Evolutionary conservation across 2,329 filamentous ascomycete species (phyloP).

Genomic region (Ascochyta rabiei): DNA sequence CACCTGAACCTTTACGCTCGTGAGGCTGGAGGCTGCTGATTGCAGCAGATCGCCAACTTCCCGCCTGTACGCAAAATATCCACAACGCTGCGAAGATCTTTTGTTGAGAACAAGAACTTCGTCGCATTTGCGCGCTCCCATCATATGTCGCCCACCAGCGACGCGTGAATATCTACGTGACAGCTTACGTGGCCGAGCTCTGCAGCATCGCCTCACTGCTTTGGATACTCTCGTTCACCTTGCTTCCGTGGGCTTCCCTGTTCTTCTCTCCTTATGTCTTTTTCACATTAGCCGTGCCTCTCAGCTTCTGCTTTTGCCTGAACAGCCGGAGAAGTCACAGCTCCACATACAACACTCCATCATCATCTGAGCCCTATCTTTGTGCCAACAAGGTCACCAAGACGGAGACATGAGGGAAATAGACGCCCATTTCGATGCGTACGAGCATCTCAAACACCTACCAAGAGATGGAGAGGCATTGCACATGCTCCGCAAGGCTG

Average conservation of each 20-base stretch:
- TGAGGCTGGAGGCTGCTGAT: slow-evolving; percentile 20
- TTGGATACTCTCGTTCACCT: slow-evolving; percentile 11
- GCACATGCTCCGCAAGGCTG: slow-evolving; percentile 74
- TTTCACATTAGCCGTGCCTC: neutral
- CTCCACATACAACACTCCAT: slow-evolving; percentile 1
- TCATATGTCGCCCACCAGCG: slow-evolving; percentile 16
- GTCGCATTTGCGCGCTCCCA: slow-evolving; percentile 13
- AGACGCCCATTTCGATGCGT: slow-evolving; percentile 56
- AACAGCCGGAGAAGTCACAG: neutral
- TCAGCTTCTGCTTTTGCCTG: neutral
- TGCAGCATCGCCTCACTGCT: slow-evolving; percentile 19
- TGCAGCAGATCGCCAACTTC: slow-evolving; percentile 21
- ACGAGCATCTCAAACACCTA: slow-evolving; percentile 56
- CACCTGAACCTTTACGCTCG: slow-evolving; percentile 17
- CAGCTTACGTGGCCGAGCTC: slow-evolving; percentile 33
- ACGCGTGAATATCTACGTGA: slow-evolving; percentile 30
- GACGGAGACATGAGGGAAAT: slow-evolving; percentile 49
- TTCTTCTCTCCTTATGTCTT: slow-evolving; percentile 9
- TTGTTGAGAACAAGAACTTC: slow-evolving; percentile 1
- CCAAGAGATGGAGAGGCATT: slow-evolving; percentile 54
- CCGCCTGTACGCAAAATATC: slow-evolving; percentile 13
- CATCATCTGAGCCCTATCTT: neutral
- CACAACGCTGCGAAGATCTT: slow-evolving; percentile 4
- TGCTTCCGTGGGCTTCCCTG: slow-evolving; percentile 11
- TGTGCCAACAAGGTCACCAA: neutral